Evolutionary conservation across 179 eudicot genomes (phyloP).

Genomic region (Beta macrorhiza): DNA sequence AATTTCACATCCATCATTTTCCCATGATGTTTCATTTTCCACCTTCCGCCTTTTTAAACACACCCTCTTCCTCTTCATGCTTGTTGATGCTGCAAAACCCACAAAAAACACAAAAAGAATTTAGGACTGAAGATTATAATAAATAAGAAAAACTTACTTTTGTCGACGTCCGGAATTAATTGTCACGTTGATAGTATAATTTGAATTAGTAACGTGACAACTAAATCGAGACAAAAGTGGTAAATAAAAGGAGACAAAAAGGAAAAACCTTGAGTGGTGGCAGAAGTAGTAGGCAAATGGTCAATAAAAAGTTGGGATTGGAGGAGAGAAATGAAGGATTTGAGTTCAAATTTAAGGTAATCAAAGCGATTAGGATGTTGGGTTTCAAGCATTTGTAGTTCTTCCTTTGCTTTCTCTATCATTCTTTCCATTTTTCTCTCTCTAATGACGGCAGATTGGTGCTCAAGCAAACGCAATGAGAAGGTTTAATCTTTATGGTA

Average conservation of each 20-base stretch:
- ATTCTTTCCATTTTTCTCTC: slow-evolving; percentile 24
- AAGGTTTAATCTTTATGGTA: not conserved
- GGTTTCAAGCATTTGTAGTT: slow-evolving; percentile 46
- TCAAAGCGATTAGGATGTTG: slow-evolving; percentile 51
- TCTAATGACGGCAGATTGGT: not conserved
- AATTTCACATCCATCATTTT: not conserved
- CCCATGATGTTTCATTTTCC: slow-evolving; percentile 5
- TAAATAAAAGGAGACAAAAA: not conserved
- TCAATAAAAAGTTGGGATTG: slow-evolving; percentile 15
- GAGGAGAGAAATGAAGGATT: slow-evolving; percentile 48
- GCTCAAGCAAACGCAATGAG: not conserved
- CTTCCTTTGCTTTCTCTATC: slow-evolving; percentile 44
- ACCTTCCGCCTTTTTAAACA: slow-evolving; percentile 18
- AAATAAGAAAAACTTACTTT: too few species aligned
- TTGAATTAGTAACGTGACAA: not conserved
- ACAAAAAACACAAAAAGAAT: not conserved
- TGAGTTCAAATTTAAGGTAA: slow-evolving; percentile 54
- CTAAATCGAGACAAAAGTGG: not conserved
- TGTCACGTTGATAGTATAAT: not conserved
- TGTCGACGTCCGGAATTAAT: not conserved
- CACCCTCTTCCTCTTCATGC: slow-evolving; percentile 38
- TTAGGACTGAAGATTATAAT: not conserved
- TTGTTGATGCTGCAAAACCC: slow-evolving; percentile 47
- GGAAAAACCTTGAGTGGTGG: slow-evolving; percentile 52
- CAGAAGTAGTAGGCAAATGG: slow-evolving; percentile 35